These are phyloP conservation scores for Dicorynia guianensis DNA, from an alignment of 306 rosid species.

Conservation along the genomic window DNA sequence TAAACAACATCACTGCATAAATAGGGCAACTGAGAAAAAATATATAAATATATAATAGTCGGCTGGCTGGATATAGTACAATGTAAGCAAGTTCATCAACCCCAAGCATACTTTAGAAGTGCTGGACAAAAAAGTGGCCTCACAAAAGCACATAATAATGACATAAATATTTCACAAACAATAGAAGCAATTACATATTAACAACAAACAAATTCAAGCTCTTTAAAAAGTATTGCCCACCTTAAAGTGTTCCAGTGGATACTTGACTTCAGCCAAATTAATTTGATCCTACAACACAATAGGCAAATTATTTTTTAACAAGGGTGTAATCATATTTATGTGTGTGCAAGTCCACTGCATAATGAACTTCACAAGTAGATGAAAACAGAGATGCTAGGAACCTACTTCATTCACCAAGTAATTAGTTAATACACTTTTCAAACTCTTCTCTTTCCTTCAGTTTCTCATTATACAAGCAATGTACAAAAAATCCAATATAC, in stretches of 20 bases:
- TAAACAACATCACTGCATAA: conserved; percentile 17
- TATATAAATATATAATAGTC: conserved; percentile 12
- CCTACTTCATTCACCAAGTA: conserved; percentile 9
- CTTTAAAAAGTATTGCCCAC: conserved; percentile 45
- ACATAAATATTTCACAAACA: neutral
- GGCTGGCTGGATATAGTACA: conserved; percentile 10
- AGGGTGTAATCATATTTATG: conserved; percentile 9
- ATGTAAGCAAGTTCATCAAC: conserved; percentile 1
- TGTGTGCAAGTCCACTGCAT: conserved; percentile 32
- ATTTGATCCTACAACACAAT: conserved; percentile 81
- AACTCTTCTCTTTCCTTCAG: neutral
- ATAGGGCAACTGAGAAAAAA: conserved; percentile 1
- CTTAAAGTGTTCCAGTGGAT: conserved; percentile 84
- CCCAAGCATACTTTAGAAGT: neutral
- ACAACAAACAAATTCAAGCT: conserved; percentile 34
- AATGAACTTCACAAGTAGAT: conserved; percentile 31
- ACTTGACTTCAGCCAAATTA: conserved; percentile 80
- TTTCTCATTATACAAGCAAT: neutral
- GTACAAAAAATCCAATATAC: neutral
- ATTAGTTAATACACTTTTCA: neutral
- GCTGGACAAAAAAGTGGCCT: conserved; percentile 20
- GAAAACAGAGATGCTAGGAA: conserved; percentile 19
- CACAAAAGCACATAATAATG: conserved; percentile 14
- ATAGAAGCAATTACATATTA: conserved; percentile 27
- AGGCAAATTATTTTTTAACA: conserved; percentile 36